phyloP scores from a whole-genome alignment of 2,329 filamentous ascomycete genomes.

The Leptoxyphium fumago region DNA sequence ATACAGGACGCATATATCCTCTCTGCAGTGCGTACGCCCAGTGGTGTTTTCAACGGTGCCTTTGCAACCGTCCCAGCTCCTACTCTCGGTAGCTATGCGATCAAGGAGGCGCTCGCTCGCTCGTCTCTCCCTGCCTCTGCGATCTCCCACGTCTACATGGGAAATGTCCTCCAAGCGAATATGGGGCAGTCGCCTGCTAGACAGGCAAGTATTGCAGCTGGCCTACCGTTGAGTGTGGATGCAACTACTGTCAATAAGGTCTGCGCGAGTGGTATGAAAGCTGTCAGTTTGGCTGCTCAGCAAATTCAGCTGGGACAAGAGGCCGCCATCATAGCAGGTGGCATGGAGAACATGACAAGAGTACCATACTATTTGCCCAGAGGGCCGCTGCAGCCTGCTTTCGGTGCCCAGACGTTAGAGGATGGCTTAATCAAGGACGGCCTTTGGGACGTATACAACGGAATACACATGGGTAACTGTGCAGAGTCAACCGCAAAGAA shows the following conservation, averaged over 20 bases:
- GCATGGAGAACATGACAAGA: constrained; percentile 96
- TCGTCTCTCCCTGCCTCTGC: constrained; percentile 66
- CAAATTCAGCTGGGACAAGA: constrained; percentile 86
- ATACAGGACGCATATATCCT: constrained; percentile 89
- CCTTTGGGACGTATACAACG: constrained; percentile 88
- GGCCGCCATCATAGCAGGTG: constrained; percentile 80
- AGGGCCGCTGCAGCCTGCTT: constrained; percentile 66
- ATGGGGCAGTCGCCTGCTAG: constrained; percentile 84
- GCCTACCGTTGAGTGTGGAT: constrained; percentile 66
- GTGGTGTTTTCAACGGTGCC: constrained; percentile 91
- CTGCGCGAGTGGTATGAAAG: constrained; percentile 88
- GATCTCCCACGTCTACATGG: constrained; percentile 93
- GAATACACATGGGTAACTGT: constrained; percentile 97
- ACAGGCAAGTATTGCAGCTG: constrained; percentile 80
- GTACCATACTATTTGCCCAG: constrained; percentile 84
- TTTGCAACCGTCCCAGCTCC: constrained; percentile 72
- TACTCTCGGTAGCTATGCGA: constrained; percentile 77
- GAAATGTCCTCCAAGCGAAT: constrained; percentile 74
- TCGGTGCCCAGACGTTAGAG: constrained; percentile 75
- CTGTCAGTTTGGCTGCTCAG: constrained; percentile 77
- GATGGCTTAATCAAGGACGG: constrained; percentile 92
- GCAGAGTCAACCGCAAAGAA: constrained; percentile 91
- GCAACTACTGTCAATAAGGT: constrained; percentile 96
- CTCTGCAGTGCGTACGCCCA: constrained; percentile 69
- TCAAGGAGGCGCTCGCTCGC: constrained; percentile 79